These are phyloP conservation scores for Guillardia theta DNA, from an alignment of 78 protist species.

Conservation along the genomic window DNA sequence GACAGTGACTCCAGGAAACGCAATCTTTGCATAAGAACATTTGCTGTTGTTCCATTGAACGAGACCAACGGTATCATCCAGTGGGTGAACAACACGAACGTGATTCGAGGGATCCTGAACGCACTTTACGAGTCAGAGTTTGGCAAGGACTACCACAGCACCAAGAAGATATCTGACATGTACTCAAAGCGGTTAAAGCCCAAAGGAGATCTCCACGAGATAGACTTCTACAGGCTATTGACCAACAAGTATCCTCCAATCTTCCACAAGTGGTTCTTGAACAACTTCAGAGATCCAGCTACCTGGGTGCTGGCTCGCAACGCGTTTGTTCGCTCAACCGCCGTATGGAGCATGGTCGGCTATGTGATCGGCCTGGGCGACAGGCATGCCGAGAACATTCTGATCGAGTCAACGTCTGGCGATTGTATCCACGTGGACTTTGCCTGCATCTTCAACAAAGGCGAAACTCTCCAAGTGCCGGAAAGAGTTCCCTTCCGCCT, in stretches of 20 bases:
- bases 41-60: neutral
- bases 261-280: constrained; percentile 79
- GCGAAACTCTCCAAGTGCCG: constrained; percentile 69
- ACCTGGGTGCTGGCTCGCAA: neutral
- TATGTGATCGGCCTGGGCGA: constrained; percentile 64
- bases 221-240: neutral
- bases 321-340: constrained; percentile 40
- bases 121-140: neutral
- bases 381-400: constrained; percentile 92
- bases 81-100: constrained; percentile 23
- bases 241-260: constrained; percentile 70
- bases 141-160: neutral
- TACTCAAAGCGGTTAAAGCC: neutral
- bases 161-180: neutral
- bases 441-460: constrained; percentile 89
- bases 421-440: constrained; percentile 90
- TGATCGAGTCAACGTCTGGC: constrained; percentile 79
- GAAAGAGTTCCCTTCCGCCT: constrained; percentile 93
- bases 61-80: neutral
- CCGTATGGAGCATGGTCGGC: constrained; percentile 88
- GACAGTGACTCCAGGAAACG: neutral
- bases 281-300: constrained; percentile 66
- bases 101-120: neutral
- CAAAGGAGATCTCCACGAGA: neutral
- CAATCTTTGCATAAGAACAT: neutral